Percentiles rank a stretch among this genome's conserved stretches.
Conservation (phyloP, 2,329 filamentous ascomycete species). For the Talaromyces amestolkiae region DNA sequence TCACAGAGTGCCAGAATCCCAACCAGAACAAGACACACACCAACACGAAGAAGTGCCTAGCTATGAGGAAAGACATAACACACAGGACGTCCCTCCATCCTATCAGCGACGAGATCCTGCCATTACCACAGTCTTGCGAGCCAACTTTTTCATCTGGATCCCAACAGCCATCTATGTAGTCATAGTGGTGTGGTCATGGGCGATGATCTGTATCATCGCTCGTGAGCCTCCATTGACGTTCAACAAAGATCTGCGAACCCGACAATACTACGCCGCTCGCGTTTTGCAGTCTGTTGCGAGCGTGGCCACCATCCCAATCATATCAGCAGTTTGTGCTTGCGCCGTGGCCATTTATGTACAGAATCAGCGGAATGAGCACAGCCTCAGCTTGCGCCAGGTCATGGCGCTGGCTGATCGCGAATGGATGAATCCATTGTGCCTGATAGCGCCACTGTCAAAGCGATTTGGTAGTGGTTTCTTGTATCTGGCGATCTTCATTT, state of each 20-base stretch:
- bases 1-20: not conserved
- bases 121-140: not conserved
- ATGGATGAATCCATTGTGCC: slow-evolving; percentile 22
- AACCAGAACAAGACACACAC: not conserved
- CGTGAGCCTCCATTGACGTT: not conserved
- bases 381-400: slow-evolving; percentile 24
- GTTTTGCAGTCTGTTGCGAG: not conserved
- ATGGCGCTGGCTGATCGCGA: slow-evolving; percentile 25
- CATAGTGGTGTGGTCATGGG: not conserved
- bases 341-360: slow-evolving; percentile 24
- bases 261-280: not conserved
- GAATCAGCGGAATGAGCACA: slow-evolving; percentile 14
- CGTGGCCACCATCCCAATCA: not conserved
- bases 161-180: not conserved
- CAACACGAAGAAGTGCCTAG: not conserved
- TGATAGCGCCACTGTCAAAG: not conserved
- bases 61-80: not conserved
- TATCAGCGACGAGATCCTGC: not conserved
- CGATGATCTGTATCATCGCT: not conserved
- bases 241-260: not conserved
- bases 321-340: not conserved
- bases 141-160: not conserved
- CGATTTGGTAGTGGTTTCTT: not conserved
- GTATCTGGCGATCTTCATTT: not conserved
- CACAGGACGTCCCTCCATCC: not conserved